Conservation (phyloP, 2,329 filamentous ascomycete genomes). For the Trichoderma gracile region DNA sequence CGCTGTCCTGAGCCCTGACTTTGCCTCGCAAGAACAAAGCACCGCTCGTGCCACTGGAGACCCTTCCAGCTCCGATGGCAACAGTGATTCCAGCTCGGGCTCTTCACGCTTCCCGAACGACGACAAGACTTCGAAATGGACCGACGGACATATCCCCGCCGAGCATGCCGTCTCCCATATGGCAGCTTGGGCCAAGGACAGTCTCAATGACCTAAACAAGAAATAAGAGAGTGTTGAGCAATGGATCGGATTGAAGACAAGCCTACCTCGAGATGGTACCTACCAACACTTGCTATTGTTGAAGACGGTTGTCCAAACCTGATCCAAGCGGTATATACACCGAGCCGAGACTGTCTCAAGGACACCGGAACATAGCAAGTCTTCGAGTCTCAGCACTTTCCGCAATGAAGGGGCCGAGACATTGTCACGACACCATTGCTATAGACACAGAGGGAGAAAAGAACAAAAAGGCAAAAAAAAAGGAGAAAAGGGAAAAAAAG, state of each 20-base stretch:
- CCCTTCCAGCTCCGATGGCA: neutral
- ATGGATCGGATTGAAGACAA: neutral
- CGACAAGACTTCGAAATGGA: neutral
- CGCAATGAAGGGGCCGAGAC: neutral
- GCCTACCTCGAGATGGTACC: neutral
- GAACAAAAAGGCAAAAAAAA: neutral
- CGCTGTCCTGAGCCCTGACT: neutral
- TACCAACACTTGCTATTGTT: neutral
- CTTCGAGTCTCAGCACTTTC: neutral
- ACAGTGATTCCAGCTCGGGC: neutral
- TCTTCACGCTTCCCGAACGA: neutral
- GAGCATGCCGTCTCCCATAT: neutral
- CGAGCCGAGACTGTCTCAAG: neutral
- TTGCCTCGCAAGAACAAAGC: neutral
- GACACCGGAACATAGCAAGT: neutral
- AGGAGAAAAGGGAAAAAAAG: too few species aligned
- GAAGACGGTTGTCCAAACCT: neutral
- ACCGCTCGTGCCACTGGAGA: neutral
- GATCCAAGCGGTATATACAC: neutral
- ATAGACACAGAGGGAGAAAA: neutral
- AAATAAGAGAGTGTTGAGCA: neutral
- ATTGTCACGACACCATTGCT: neutral
- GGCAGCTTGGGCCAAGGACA: neutral
- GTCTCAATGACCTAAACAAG: neutral
- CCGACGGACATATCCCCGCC: rapidly evolving